Evolutionary conservation across 306 rosid genomes (phyloP).

Genomic region (Dryas alaskensis): DNA sequence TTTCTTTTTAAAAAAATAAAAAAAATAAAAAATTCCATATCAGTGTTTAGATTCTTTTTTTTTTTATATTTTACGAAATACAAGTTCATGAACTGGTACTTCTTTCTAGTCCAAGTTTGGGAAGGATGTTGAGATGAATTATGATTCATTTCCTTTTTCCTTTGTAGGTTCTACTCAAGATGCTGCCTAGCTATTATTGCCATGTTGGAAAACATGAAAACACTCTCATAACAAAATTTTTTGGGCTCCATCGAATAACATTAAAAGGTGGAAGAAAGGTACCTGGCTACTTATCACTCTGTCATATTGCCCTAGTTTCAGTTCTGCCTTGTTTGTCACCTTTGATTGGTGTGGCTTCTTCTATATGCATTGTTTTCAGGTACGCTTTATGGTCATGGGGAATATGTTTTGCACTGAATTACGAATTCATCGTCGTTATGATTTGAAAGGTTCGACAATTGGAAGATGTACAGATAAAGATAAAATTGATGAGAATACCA

Average conservation of each 20-base stretch:
- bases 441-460: slow-evolving; percentile 84
- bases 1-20: too few species aligned
- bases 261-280: slow-evolving; percentile 84
- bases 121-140: not conserved
- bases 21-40: too few species aligned
- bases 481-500: slow-evolving; percentile 54
- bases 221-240: slow-evolving; percentile 87
- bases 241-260: slow-evolving; percentile 89
- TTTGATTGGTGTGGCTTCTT: slow-evolving; percentile 19
- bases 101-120: not conserved
- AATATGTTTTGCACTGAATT: slow-evolving; percentile 93
- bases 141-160: slow-evolving; percentile 7
- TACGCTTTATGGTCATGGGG: slow-evolving; percentile 98
- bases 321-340: slow-evolving; percentile 17
- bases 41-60: too few species aligned
- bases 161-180: slow-evolving; percentile 72
- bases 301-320: slow-evolving; percentile 24
- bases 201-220: slow-evolving; percentile 80
- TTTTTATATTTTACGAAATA: too few species aligned
- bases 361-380: slow-evolving; percentile 47
- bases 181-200: slow-evolving; percentile 79
- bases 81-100: not conserved
- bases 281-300: slow-evolving; percentile 18
- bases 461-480: slow-evolving; percentile 73
- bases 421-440: slow-evolving; percentile 85